Percentiles rank a stretch among this genome's conserved stretches.
Evolutionary conservation across 2,329 filamentous ascomycete genomes (phyloP).

Genomic region (Sarocladiaceae sp.): DNA sequence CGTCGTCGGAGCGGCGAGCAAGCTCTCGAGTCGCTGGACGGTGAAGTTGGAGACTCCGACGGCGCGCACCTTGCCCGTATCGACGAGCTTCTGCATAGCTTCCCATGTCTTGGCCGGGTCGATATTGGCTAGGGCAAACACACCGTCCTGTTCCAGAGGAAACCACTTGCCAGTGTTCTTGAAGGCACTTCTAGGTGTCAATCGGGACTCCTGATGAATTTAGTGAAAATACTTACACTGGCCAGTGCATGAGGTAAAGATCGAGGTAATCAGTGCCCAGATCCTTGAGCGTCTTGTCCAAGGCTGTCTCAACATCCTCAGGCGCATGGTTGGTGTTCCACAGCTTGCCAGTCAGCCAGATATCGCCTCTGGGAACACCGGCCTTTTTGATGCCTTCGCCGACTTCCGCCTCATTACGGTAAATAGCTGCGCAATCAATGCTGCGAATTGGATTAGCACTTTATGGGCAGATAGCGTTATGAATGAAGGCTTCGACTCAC

Average conservation of each 20-base stretch:
- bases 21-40: constrained; percentile 31
- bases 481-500: not conserved
- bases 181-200: constrained; percentile 33
- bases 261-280: constrained; percentile 45
- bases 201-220: constrained; percentile 18
- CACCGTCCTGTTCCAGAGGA: constrained; percentile 48
- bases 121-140: constrained; percentile 54
- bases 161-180: constrained; percentile 44
- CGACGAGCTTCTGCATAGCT: constrained; percentile 32
- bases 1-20: constrained; percentile 36
- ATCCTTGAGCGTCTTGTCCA: constrained; percentile 40
- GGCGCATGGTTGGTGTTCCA: constrained; percentile 50
- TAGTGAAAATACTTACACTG: constrained; percentile 19
- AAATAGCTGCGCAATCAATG: constrained; percentile 37
- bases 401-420: constrained; percentile 35
- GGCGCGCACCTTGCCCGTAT: constrained; percentile 31
- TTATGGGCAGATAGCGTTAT: not conserved
- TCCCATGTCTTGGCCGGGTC: constrained; percentile 34
- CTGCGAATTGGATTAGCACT: not conserved
- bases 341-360: constrained; percentile 53
- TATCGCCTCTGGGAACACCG: constrained; percentile 30
- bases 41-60: constrained; percentile 48
- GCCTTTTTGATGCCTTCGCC: constrained; percentile 32
- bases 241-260: constrained; percentile 41
- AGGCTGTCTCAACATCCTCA: constrained; percentile 37